Base-by-base conservation (phyloP, 805 yeast species). In the Saccharomycopsis fermentans region DNA sequence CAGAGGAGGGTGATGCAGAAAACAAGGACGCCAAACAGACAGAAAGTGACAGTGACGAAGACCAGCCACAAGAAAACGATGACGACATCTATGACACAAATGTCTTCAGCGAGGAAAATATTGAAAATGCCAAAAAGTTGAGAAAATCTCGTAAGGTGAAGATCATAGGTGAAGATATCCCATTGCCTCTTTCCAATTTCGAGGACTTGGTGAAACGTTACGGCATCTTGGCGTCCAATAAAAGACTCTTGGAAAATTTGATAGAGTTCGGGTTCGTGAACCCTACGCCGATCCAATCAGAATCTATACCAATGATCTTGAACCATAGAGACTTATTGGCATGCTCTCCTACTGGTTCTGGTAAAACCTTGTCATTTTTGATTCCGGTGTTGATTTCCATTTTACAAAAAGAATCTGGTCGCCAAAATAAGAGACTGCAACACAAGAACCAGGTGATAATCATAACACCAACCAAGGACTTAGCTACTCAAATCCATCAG, bases 341-440 rank as follows among this genome's bases (percentile, higher is more conserved):
- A 1, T 89, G 97, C 77, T 97, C 98, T 0, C 98, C 98, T 53
- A 94, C 99, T 0, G 99, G 99, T 65, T 90, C 97, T 4, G 99
- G 99, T 76, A 94, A 94, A 69, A 94, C 99, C 0, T 75, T 94
- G 54, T 96, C 97, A 34, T 94, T 87, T 68, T 73, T 88, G 58
- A 81, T 90, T 17, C 99, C 99, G 3, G 65, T 92, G 65, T 71
- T 94, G 21, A 57, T 61, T 17, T 94, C 88, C 21, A 27, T 61
- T 64, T 24, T 61, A 6, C 40, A 27, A 66, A 71, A 53, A 52
- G 75, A 17, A 59, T 66, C 32, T 52, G 58, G 14, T 9, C 26
- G 36, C 12, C 50, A 55, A 35, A 50, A 52, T 19, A 51, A 36
- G 12, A 35, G 27, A 6, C 55, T 43, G 19, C 52, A 36, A 5